Percentiles rank a stretch among this genome's conserved stretches.
Conservation (phyloP, 768 basidiomycete genomes). For the Leccinum disarticulatum region DNA sequence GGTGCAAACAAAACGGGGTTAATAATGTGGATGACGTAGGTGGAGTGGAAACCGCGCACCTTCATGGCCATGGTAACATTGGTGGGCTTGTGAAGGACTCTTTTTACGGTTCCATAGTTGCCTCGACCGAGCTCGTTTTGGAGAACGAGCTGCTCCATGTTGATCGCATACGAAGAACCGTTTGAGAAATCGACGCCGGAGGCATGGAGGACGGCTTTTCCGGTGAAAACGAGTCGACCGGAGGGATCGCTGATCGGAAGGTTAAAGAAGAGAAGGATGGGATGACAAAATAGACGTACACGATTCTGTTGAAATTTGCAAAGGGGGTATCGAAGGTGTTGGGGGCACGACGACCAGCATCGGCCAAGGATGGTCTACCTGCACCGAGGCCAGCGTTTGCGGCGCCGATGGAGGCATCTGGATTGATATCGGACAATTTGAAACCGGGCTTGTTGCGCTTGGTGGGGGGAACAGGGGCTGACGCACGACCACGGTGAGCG, state of each 20-base stretch:
- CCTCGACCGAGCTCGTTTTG: slow-evolving; percentile 94
- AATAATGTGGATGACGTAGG: slow-evolving; percentile 10
- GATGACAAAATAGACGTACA: slow-evolving; percentile 53
- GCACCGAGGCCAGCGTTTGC: slow-evolving; percentile 69
- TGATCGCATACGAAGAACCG: slow-evolving; percentile 89
- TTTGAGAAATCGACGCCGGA: slow-evolving; percentile 87
- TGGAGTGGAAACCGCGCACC: slow-evolving; percentile 44
- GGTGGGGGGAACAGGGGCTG: slow-evolving; percentile 40
- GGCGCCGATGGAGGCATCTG: slow-evolving; percentile 51
- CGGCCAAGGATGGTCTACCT: slow-evolving; percentile 55
- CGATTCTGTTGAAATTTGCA: slow-evolving; percentile 89
- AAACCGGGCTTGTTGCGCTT: slow-evolving; percentile 54
- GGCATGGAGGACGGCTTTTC: slow-evolving; percentile 91
- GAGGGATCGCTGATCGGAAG: slow-evolving; percentile 74
- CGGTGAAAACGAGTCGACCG: slow-evolving; percentile 90
- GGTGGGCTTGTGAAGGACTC: slow-evolving; percentile 90
- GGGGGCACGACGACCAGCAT: slow-evolving; percentile 36
- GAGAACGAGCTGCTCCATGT: slow-evolving; percentile 89
- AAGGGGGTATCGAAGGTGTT: slow-evolving; percentile 73
- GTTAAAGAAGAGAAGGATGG: slow-evolving; percentile 4
- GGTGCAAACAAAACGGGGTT: slow-evolving; percentile 1
- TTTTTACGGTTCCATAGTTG: slow-evolving; percentile 97
- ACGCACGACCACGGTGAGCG: slow-evolving; percentile 23
- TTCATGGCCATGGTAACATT: slow-evolving; percentile 99
- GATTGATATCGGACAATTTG: slow-evolving; percentile 63